Evolutionary conservation across 768 basidiomycete genomes (phyloP), one percentile per base, ranked within the genome.

Genomic region (Mycena alexandri): DNA sequence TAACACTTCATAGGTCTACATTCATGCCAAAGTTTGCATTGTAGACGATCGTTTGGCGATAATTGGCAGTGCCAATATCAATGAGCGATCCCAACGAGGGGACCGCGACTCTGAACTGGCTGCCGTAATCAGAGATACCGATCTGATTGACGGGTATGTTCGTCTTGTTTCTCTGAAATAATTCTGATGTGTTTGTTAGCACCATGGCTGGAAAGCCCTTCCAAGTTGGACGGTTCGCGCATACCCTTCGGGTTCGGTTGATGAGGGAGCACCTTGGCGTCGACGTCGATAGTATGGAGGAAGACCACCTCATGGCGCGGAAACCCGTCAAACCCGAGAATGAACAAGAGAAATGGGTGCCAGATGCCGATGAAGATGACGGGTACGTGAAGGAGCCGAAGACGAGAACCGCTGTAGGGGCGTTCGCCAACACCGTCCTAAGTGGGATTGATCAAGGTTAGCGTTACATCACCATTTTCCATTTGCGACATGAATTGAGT

Each of bases 191-290:
- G 11, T 62, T 42, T 64, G 52, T 7, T 62, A 96, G 96, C 60
- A 91, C 86, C 0, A 99, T 99, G 97, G 97, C 90, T 11, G 97
- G 98, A 19, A 88, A 88, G 72, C 93, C 96, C 0, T 99, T 93
- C 84, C 89, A 94, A 85, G 97, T 99, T 65, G 98, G 98, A 21
- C 91, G 97, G 25, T 99, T 98, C 78, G 96, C 97, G 2, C 98
- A 99, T 78, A 93, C 93, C 4, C 85, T 99, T 13, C 91, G 98
- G 8, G 85, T 99, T 51, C 89, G 97, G 19, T 83, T 99, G 67
- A 99, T 99, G 98, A 86, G 93, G 69, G 98, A 99, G 75, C 98
- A 99, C 76, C 84, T 98, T 65, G 98, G 98, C 3, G 85, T 99
- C 63, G 95, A 99, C 76, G 96, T 98, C 34, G 98, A 99, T 75